phyloP scores from a whole-genome alignment of 2,329 filamentous ascomycete species.

The Colletotrichum sp. region DNA sequence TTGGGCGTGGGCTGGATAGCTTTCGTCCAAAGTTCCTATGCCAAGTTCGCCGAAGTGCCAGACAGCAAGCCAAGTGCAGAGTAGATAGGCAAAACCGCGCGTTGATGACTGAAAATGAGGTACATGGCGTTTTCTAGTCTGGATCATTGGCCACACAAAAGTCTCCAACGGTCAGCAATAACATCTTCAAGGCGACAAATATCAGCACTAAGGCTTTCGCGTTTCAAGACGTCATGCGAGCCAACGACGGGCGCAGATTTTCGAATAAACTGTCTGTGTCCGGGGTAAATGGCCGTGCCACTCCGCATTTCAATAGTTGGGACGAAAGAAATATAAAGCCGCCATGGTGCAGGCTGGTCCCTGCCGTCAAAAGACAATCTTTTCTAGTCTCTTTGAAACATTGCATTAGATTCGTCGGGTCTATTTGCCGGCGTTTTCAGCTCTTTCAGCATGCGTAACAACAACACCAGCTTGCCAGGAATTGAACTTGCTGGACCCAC shows the following conservation, averaged over 20 bases:
- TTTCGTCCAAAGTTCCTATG: neutral
- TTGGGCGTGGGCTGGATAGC: neutral
- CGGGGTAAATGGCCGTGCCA: neutral
- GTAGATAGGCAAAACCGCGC: neutral
- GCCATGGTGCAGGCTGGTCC: neutral
- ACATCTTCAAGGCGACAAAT: neutral
- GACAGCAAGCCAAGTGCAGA: neutral
- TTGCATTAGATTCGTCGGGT: neutral
- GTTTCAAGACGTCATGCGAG: neutral
- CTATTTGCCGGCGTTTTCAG: neutral
- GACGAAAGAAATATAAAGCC: neutral
- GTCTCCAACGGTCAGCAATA: neutral
- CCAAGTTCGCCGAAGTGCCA: neutral
- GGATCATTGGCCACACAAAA: neutral
- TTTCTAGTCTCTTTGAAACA: neutral
- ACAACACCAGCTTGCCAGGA: neutral
- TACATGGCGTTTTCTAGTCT: neutral
- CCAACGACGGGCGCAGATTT: neutral
- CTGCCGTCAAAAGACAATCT: neutral
- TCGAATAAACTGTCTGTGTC: neutral
- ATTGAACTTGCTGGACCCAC: neutral
- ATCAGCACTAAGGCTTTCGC: neutral
- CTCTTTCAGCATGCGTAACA: neutral
- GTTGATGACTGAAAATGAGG: neutral
- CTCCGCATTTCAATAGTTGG: neutral